A percentile compares a stretch with the other conserved stretches of the same genome.
Evolutionary conservation across 2,329 filamentous ascomycete species (phyloP).

Genomic region (Beauveria asiatica): DNA sequence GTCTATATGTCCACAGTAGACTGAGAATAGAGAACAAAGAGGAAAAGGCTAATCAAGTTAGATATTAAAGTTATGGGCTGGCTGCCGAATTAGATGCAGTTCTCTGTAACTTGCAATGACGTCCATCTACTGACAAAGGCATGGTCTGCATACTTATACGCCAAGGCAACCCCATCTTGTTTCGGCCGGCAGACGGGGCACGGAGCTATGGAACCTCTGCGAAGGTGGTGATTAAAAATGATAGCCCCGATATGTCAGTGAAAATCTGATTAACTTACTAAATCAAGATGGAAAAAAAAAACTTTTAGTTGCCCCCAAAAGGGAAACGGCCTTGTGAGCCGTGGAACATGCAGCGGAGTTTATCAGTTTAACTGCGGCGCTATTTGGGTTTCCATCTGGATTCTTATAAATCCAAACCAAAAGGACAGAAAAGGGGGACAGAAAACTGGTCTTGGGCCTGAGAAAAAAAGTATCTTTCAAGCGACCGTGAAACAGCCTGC

Average conservation of each 20-base stretch:
- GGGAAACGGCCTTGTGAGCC: background rate
- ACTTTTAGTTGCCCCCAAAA: background rate
- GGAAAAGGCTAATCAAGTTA: background rate
- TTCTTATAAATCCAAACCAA: background rate
- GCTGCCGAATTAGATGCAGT: background rate
- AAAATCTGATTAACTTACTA: background rate
- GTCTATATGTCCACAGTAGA: too few species aligned
- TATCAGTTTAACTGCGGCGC: background rate
- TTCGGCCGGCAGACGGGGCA: background rate
- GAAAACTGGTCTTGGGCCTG: background rate
- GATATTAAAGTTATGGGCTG: background rate
- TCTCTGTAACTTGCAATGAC: background rate
- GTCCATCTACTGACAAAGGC: background rate
- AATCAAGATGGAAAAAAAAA: background rate
- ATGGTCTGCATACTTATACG: background rate
- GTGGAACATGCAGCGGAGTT: background rate
- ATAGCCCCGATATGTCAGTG: background rate
- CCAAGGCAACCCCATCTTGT: background rate
- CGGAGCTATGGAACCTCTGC: background rate
- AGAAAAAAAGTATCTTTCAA: background rate
- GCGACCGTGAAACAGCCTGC: too few species aligned
- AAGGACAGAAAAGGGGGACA: background rate
- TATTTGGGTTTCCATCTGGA: background rate
- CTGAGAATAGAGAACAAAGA: too few species aligned
- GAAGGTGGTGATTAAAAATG: background rate